Base-by-base conservation (phyloP, 768 basidiomycete species). In the Mycena floridula region DNA sequence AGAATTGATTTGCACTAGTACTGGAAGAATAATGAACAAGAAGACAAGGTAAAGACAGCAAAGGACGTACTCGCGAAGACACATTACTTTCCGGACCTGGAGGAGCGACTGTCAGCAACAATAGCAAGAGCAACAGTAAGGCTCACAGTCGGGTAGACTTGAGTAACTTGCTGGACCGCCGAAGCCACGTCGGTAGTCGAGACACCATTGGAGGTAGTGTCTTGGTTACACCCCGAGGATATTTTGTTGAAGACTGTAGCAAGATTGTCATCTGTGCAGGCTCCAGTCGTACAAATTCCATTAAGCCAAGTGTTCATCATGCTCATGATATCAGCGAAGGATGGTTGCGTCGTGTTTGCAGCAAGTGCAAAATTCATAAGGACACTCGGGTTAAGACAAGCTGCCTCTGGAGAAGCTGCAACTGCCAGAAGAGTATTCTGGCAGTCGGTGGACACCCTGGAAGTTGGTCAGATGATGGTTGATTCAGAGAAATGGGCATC, bases 11-110 rank as follows among this genome's bases (percentile, higher is more conserved):
- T 27, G 69, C 62, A 49, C 65, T 65, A 50, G 39, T 46, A 32
- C 44, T 47, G 39, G 47, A 38, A 20, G 11, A n/a, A 44, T 27
- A 40, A 2, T 43, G 35, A 36, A 27, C 22, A 18, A 4, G 36
- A 32, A 1, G 18, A 25, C 2, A 11, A 25, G 16, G 39, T 7
- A 7, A 42, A 6, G 45, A 30, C 22, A 24, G 18, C 4, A 20
- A 20, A n/a, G n/a, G n/a, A 22, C 2, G 65, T 75, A 83, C 82
- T 82, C 77, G 43, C 74, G 66, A 55, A 82, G 58, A 53, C 81
- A 84, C 4, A 57, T 65, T 7, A 76, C 55, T 48, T 75, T 53
- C 38, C n/a, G n/a, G n/a, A n/a, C n/a, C n/a, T n/a, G n/a, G n/a
- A n/a, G n/a, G n/a, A n/a, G n/a, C n/a, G n/a, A n/a, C n/a, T n/a